A percentile compares a stretch with the other conserved stretches of the same genome.
Conservation (phyloP, 2,329 filamentous ascomycete species). For the Colletotrichum sp. region DNA sequence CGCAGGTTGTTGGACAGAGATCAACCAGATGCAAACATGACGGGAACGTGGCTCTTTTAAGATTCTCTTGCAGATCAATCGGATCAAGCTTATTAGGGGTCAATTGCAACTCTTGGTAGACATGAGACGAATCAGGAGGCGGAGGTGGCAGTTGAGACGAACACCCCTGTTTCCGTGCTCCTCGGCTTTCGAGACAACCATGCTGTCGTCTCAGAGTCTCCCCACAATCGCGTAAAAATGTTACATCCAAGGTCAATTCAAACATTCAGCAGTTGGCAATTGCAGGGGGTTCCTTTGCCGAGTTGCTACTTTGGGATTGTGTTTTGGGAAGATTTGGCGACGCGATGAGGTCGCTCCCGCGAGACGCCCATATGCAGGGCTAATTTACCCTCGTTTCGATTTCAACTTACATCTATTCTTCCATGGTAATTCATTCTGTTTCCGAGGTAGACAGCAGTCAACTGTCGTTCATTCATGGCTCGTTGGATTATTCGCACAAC, state of each 20-base stretch:
- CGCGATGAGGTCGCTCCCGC: neutral
- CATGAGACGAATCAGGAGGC: constrained; percentile 2
- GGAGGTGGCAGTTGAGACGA: constrained; percentile 1
- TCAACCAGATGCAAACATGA: neutral
- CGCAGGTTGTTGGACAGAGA: neutral
- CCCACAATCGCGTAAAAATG: neutral
- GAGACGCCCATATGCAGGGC: neutral
- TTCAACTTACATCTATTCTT: neutral
- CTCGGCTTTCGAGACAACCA: neutral
- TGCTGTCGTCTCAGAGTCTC: neutral
- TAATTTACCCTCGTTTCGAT: neutral
- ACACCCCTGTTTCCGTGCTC: neutral
- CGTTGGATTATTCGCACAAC: neutral
- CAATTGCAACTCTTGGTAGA: neutral
- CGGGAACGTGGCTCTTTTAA: neutral
- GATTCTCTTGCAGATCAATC: neutral
- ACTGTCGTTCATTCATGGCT: neutral
- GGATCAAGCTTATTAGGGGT: neutral
- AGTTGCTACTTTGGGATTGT: neutral
- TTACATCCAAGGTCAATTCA: neutral
- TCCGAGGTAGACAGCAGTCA: neutral
- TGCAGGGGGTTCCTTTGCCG: neutral
- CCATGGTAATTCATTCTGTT: neutral
- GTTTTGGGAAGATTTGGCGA: neutral
- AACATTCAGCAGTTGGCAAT: neutral